Base-by-base conservation (phyloP, 129 eudicot species). In the Calendula officinalis region DNA sequence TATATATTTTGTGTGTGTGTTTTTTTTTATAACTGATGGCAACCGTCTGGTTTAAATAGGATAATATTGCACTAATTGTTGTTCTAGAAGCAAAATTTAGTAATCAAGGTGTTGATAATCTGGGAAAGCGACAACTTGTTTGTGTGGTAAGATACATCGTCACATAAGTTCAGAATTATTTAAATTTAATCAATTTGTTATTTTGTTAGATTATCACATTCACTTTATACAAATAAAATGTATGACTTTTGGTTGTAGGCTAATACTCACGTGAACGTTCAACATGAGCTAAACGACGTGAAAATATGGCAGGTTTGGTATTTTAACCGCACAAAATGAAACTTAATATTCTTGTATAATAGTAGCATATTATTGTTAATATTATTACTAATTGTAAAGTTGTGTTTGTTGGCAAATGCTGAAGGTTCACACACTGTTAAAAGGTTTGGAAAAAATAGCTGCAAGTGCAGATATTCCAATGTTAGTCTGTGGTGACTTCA, bases 41-140 rank as follows among this genome's bases (percentile, higher is more conserved):
- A 56, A 50, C 5, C 6, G 30, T 70, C 17, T 33, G 71, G n/a
- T 67, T 34, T 30, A 68, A 49, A 48, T 73, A 92, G 99, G 99
- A 94, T 64, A 94, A 94, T 67, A 81, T 94, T 75, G 96, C 99
- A 7, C 80, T 94, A 34, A 94, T 94, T 37, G 86, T 77, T 56
- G 99, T 94, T 75, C 75, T 94, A 45, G 99, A 94, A 81, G 97
- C 99, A 42, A 94, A 88, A 81, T 94, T 88, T 70, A 64, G 77
- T 53, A 80, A 94, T 79, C 99, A 88, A 67, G 92, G 90, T 16
- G 75, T 67, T 63, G 99, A 94, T 56, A 83, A 70, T 69, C 92
- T 73, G 15, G 99, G 97, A 69, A 94, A 88, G 75, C 85, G 97
- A 42, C 99, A 94, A 80, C 99, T 94, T 77, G 88, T 94, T 71